Base-by-base conservation (phyloP, 139 green algal genomes). In the Chlamydomonas sp. region DNA sequence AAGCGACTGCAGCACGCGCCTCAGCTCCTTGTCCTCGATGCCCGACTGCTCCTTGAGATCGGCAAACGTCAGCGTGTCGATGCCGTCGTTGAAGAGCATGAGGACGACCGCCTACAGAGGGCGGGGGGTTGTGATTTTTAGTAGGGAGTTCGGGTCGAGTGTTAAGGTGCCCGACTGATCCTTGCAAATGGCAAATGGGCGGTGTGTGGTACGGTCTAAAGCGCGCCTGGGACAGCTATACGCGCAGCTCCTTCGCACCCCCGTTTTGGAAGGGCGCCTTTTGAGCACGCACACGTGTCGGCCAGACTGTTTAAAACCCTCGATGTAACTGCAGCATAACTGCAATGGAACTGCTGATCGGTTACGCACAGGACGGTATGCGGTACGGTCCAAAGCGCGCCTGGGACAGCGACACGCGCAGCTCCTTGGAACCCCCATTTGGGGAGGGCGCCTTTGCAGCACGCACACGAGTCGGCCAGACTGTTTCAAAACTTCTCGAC, bases 71-170 rank as follows among this genome's bases (percentile, higher is more conserved):
- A 98, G 80, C 20, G n/a, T 49, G 22, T 95, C 88, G 0, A 65
- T 67, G 37, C 92, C 90, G n/a, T n/a, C n/a, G 54, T 97, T 96
- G 87, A 98, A 99, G 49, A 97, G 79, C 85, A 96, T 84, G 38
- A 98, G 84, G 71, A 99, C 89, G n/a, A 90, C 80, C 0, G 91
- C 84, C 85, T 97, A n/a, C n/a, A n/a, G n/a, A n/a, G n/a, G n/a
- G n/a, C n/a, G n/a, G n/a, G 83, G 65, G 33, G 69, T 22, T 66
- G 34, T 50, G 28, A 48, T 4, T 72, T 16, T 36, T 60, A 29
- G 20, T 5, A 6, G 24, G 22, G 13, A 20, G 30, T n/a, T n/a
- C n/a, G n/a, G n/a, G n/a, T n/a, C n/a, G n/a, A n/a, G n/a, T n/a
- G n/a, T n/a, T n/a, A n/a, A n/a, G n/a, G n/a, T n/a, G n/a, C n/a